A percentile compares a stretch with the other conserved stretches of the same genome.
Conservation (phyloP, 106 monocot genomes). For the Platanthera zijinensis region DNA sequence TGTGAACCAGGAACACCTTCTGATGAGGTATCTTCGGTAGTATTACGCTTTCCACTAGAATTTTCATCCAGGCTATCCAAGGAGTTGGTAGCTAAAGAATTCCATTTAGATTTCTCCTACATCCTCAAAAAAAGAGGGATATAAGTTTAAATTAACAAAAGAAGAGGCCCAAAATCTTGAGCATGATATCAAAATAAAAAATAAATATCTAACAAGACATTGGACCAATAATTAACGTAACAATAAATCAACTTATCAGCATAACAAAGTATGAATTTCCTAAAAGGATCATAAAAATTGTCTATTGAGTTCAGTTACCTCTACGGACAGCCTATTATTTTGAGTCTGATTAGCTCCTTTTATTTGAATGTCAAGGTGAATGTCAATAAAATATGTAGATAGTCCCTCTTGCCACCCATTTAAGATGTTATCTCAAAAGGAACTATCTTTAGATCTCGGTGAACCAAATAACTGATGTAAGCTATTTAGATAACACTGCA, state of each 20-base stretch:
- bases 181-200: background rate
- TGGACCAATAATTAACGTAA: background rate
- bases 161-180: background rate
- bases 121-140: background rate
- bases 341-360: too few species aligned
- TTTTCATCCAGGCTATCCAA: constrained; percentile 26
- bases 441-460: background rate
- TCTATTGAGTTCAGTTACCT: background rate
- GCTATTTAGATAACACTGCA: background rate
- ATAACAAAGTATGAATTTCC: background rate
- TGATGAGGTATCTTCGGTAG: constrained; percentile 10
- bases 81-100: constrained; percentile 17
- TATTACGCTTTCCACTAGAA: constrained; percentile 9
- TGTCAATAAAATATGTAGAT: background rate
- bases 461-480: background rate
- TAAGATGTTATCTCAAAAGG: background rate
- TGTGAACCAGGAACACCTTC: constrained; percentile 24
- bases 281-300: background rate
- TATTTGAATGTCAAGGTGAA: background rate
- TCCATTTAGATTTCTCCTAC: constrained; percentile 47
- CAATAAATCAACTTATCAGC: background rate
- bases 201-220: background rate
- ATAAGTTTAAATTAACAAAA: background rate
- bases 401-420: background rate
- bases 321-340: too few species aligned